Percentiles rank a stretch among this genome's conserved stretches.
Conservation (phyloP, 202 grass and related monocot genomes). For the Setaria viridis region DNA sequence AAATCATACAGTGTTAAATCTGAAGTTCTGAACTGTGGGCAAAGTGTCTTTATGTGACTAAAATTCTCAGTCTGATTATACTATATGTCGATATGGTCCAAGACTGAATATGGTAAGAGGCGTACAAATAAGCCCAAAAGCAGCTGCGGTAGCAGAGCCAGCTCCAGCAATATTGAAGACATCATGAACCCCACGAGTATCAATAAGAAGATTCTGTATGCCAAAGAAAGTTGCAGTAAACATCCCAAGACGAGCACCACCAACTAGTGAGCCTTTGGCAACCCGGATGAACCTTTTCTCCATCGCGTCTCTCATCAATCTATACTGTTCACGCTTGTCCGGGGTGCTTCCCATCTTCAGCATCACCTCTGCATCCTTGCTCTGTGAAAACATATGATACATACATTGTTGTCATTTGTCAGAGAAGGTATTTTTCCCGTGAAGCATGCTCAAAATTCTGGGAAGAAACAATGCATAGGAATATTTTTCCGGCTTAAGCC, state of each 20-base stretch:
- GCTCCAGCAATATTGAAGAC: constrained; percentile 79
- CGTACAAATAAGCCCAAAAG: constrained; percentile 85
- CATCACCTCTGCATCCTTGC: constrained; percentile 98
- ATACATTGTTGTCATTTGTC: not conserved
- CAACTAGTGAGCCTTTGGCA: constrained; percentile 78
- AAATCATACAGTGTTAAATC: constrained; percentile 7
- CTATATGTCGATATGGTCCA: not conserved
- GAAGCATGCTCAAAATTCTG: not conserved
- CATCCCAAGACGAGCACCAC: constrained; percentile 83
- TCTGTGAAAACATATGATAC: constrained; percentile 55
- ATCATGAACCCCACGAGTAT: constrained; percentile 78
- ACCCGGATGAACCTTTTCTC: constrained; percentile 84
- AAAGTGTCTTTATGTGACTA: not conserved
- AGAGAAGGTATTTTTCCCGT: not conserved
- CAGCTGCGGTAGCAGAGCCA: constrained; percentile 73
- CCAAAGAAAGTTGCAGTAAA: constrained; percentile 87
- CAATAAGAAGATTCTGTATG: constrained; percentile 75
- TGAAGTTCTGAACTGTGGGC: not conserved
- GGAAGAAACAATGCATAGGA: not conserved
- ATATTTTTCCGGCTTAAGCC: not conserved
- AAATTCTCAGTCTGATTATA: not conserved
- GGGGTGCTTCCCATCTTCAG: constrained; percentile 94
- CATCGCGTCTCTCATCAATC: constrained; percentile 97
- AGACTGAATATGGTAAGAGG: constrained; percentile 19
- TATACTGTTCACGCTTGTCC: constrained; percentile 94